phyloP scores from a whole-genome alignment of 345 rosid genomes.

The Eucalyptus regnans region DNA sequence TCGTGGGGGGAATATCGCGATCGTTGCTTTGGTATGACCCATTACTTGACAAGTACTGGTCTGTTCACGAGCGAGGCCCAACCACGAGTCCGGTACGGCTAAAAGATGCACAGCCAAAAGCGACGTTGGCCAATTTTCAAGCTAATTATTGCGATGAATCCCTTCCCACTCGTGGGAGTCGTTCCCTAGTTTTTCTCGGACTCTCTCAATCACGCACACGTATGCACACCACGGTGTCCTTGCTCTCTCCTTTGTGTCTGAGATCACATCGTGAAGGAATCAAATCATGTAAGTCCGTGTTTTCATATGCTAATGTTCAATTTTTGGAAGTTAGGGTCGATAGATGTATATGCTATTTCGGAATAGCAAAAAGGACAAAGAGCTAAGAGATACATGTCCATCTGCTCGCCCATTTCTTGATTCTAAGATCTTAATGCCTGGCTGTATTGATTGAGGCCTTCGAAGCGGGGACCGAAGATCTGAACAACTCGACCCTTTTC shows the following conservation, averaged over 20 bases:
- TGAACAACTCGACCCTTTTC: background rate
- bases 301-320: background rate
- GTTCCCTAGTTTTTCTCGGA: background rate
- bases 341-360: background rate
- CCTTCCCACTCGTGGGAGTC: background rate
- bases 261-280: background rate
- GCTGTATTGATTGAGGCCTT: background rate
- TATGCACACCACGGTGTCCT: background rate
- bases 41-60: background rate
- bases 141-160: background rate
- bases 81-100: background rate
- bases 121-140: background rate
- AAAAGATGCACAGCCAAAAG: background rate
- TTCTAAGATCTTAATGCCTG: background rate
- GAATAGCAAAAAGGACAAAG: background rate
- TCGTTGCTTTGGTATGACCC: constrained; percentile 6
- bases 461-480: background rate
- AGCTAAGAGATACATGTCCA: background rate
- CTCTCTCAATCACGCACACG: background rate
- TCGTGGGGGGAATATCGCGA: constrained; percentile 19
- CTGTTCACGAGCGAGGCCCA: background rate
- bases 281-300: background rate
- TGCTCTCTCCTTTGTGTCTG: background rate
- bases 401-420: background rate
- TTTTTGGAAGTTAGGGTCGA: background rate